These are phyloP conservation scores for Apiotrichum sp. DNA, from an alignment of 1,284 basidiomycete genomes.

Conservation along the genomic window DNA sequence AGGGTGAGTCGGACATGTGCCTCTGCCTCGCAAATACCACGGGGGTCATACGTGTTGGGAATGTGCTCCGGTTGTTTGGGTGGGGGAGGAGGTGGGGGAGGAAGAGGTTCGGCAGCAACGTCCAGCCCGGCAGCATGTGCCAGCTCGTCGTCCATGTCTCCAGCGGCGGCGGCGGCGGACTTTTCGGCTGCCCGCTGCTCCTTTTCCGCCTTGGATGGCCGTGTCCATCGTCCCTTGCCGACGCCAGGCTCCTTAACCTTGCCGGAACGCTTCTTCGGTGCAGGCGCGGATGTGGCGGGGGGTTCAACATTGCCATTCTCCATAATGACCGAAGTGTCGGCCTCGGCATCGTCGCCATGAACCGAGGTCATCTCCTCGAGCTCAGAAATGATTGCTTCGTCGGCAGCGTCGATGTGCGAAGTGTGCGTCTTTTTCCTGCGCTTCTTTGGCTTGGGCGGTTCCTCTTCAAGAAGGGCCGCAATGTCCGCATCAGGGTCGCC, in stretches of 20 bases:
- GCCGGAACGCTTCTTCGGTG: slow-evolving; percentile 18
- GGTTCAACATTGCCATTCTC: slow-evolving; percentile 11
- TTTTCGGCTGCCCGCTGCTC: slow-evolving; percentile 16
- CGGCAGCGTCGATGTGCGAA: slow-evolving; percentile 7
- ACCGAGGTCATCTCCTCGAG: slow-evolving; percentile 8
- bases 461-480: slow-evolving; percentile 29
- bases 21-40: slow-evolving; percentile 37
- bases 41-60: slow-evolving; percentile 33
- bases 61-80: slow-evolving; percentile 1
- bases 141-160: slow-evolving; percentile 3
- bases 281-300: neutral
- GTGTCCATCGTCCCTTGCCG: slow-evolving; percentile 36
- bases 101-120: neutral
- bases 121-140: neutral
- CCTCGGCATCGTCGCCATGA: slow-evolving; percentile 8
- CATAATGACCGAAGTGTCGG: slow-evolving; percentile 14
- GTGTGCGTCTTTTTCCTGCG: slow-evolving; percentile 16
- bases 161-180: neutral
- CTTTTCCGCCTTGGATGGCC: slow-evolving; percentile 29
- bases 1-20: slow-evolving; percentile 31
- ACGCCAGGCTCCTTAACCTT: slow-evolving; percentile 36
- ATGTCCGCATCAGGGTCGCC: slow-evolving; percentile 41
- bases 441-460: slow-evolving; percentile 4
- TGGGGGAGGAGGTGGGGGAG: slow-evolving; percentile 2
- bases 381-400: slow-evolving; percentile 12